Evolutionary conservation across 495 filamentous ascomycete species (phyloP), one percentile per base, ranked within the genome.

Genomic region (Bryoglossum gracile): DNA sequence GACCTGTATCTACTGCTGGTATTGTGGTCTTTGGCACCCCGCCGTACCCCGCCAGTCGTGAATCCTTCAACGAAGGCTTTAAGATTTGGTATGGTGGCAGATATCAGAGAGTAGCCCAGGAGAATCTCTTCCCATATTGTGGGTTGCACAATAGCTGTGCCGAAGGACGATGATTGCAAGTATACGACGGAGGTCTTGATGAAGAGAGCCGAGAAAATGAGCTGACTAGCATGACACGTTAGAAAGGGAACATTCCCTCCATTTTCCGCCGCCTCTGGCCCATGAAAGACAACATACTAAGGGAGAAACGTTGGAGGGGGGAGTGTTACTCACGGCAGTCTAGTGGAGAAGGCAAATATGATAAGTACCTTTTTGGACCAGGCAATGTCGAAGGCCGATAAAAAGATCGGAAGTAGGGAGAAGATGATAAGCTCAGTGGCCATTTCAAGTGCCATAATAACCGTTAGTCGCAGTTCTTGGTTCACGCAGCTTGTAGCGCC

Each of bases 41-140:
- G n/a, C n/a, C 37, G 4, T 40, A 50, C 38, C 11, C 48, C 48
- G 8, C 38, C 48, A 10, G 48, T 50, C 4, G 48, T 50, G 26
- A 50, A 50, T 10, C 48, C 48, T 24, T 43, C 38, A 9, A 50
- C 26, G 19, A 50, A 50, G 6, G 48, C 21, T 36, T 50, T 50
- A 17, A 50, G 18, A 17, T 39, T 43, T 16, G 48, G 48, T 17
- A 50, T 43, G 16, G 48, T 50, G 28, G 48, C 48, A 0, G 48
- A 50, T 18, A 50, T 50, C 13, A 50, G 39, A 21, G 38, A 18
- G 48, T 50, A 50, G 17, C 26, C 24, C 16, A 50, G 39, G 18
- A 43, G 30, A 0, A 50, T 43, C 22, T 50, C 25, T 43, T 50
- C 38, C 23, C n/a, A 43, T 19, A 50, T n/a, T 8, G 36, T 1